Evolutionary conservation across 805 yeast species (phyloP).

Genomic region (Komagataella pastoris): DNA sequence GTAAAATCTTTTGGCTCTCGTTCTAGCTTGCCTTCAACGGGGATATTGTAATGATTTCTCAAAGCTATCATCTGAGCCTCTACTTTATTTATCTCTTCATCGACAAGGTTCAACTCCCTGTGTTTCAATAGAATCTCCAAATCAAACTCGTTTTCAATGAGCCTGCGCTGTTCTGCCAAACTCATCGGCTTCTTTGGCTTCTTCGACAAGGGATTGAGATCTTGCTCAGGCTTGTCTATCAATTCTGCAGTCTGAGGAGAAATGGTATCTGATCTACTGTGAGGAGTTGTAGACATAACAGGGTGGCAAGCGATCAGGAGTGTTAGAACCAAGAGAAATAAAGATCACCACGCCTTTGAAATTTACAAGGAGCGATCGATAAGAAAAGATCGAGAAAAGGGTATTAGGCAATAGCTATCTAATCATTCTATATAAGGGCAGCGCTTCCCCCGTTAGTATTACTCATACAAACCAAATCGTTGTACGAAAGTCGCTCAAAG

Average conservation of each 20-base stretch:
- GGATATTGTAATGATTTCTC: conserved; percentile 29
- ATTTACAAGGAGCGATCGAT: background rate
- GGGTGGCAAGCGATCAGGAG: background rate
- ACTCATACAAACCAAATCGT: background rate
- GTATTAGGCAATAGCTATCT: background rate
- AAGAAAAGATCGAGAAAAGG: background rate
- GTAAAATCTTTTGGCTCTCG: conserved; percentile 33
- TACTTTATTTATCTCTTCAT: conserved; percentile 41
- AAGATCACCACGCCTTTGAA: background rate
- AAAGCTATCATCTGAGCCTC: conserved; percentile 43
- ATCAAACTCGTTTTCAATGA: conserved; percentile 30
- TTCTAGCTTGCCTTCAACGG: conserved; percentile 23
- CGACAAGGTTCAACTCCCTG: conserved; percentile 35
- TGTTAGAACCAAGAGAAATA: background rate
- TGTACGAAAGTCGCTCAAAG: background rate
- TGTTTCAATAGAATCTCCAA: conserved; percentile 48
- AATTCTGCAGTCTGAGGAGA: background rate
- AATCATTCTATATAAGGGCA: background rate
- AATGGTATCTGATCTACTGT: background rate
- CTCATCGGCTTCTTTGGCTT: background rate
- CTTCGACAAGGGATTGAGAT: background rate
- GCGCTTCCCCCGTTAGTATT: background rate
- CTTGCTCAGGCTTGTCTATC: background rate
- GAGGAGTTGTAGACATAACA: background rate
- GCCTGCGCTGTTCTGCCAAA: conserved; percentile 9